These are phyloP conservation scores for Debaryomycetaceae sp. DNA, from an alignment of 1,139 yeast species.

Conservation along the genomic window DNA sequence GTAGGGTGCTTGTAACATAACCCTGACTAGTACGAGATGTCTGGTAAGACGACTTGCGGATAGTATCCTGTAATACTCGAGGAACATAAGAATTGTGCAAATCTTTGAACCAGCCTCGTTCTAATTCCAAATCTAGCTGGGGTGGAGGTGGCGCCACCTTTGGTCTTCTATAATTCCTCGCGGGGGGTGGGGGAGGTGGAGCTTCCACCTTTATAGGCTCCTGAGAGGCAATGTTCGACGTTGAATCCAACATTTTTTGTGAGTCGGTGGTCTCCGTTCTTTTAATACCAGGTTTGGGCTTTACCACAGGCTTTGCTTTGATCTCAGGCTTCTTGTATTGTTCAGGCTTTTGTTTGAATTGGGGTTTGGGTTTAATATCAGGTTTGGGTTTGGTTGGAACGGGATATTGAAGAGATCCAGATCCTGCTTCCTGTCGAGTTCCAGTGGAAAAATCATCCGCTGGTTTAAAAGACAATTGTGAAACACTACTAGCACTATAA, in stretches of 20 bases:
- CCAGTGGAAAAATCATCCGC: neutral
- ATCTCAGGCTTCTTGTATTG: slow-evolving; percentile 11
- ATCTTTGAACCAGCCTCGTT: slow-evolving; percentile 45
- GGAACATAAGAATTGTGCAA: slow-evolving; percentile 29
- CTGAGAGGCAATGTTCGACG: slow-evolving; percentile 4
- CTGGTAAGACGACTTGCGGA: slow-evolving; percentile 31
- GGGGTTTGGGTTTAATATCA: slow-evolving; percentile 15
- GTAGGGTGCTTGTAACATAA: slow-evolving; percentile 4
- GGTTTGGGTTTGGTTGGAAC: slow-evolving; percentile 9
- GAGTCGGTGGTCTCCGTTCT: slow-evolving; percentile 3
- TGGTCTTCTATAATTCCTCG: slow-evolving; percentile 27
- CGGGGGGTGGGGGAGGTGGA: slow-evolving; percentile 39
- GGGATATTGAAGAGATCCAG: neutral
- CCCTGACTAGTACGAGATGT: slow-evolving; percentile 11
- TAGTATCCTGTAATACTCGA: slow-evolving; percentile 29
- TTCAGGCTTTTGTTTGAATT: slow-evolving; percentile 11
- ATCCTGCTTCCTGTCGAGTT: neutral
- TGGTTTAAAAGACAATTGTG: neutral
- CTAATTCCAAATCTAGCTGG: slow-evolving; percentile 37
- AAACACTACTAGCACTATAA: neutral
- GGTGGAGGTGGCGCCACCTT: slow-evolving; percentile 26
- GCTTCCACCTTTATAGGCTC: slow-evolving; percentile 3
- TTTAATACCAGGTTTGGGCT: slow-evolving; percentile 4
- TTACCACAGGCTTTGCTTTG: neutral
- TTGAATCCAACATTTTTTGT: neutral